Conservation (phyloP, 331 rosid genomes). For the Arachis monticola region DNA sequence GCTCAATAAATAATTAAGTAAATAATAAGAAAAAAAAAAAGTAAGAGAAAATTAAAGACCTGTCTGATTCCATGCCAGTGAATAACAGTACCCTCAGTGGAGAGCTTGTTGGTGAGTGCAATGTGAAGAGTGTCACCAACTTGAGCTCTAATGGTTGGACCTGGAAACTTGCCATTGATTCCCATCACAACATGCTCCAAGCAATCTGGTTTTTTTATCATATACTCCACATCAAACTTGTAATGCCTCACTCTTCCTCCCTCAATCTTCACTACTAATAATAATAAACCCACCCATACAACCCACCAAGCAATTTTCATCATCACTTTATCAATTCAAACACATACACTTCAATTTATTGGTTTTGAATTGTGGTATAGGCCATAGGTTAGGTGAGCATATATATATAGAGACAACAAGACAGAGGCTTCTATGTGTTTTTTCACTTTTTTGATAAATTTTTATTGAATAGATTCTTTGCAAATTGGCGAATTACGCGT, state of each 20-base stretch:
- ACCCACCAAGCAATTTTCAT: constrained; percentile 32
- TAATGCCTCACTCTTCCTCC: constrained; percentile 51
- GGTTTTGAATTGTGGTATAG: not conserved
- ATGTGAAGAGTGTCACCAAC: constrained; percentile 68
- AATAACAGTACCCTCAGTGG: constrained; percentile 83
- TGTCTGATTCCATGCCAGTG: constrained; percentile 95
- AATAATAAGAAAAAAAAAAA: no score
- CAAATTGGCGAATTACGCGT: constrained; percentile 1
- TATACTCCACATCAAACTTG: constrained; percentile 71
- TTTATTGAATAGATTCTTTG: no score
- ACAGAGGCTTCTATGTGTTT: not conserved
- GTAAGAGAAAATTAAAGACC: not conserved
- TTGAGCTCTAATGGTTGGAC: constrained; percentile 71
- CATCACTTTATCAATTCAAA: not conserved
- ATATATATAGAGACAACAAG: not conserved
- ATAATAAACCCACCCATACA: constrained; percentile 25
- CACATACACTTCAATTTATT: no score
- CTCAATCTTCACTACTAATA: not conserved
- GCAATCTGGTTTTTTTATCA: constrained; percentile 59
- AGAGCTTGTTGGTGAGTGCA: constrained; percentile 71
- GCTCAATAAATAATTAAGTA: no score
- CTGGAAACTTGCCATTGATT: constrained; percentile 84
- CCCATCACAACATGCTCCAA: constrained; percentile 73
- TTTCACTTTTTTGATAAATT: no score
- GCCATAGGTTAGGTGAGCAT: not conserved